Percentiles rank a stretch among this genome's conserved stretches.
phyloP scores from a whole-genome alignment of 306 rosid genomes.

The Cyclanthera cordifolia region DNA sequence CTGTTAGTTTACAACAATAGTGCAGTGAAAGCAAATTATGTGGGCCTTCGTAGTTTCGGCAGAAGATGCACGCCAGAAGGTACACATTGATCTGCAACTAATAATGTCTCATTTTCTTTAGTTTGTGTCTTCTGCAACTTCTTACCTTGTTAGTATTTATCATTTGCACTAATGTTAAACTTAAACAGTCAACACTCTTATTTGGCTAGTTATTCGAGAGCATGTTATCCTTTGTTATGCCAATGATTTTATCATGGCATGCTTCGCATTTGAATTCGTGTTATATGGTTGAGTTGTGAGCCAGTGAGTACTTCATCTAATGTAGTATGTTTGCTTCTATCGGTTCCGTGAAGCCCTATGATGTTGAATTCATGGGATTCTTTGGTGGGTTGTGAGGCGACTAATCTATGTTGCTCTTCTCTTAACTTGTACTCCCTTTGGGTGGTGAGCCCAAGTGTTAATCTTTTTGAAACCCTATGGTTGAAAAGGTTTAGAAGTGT shows the following conservation, averaged over 20 bases:
- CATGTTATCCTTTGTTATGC: not conserved
- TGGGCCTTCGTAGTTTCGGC: conserved; percentile 67
- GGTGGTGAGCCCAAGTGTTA: not conserved
- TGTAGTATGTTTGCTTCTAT: not conserved
- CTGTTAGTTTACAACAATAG: conserved; percentile 83
- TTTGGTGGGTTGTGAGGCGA: not conserved
- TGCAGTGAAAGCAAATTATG: conserved; percentile 80
- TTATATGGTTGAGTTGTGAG: not conserved
- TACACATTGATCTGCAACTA: conserved; percentile 19
- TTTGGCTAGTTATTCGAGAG: not conserved
- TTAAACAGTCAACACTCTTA: not conserved
- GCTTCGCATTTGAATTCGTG: not conserved
- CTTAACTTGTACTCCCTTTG: not conserved
- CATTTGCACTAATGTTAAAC: not conserved
- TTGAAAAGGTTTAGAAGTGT: not conserved
- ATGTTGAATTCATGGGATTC: not conserved
- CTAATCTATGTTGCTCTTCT: not conserved
- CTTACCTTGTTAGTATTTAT: not conserved
- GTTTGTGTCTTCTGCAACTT: not conserved
- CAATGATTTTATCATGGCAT: not conserved
- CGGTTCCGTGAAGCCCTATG: not conserved
- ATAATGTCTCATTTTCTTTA: not conserved
- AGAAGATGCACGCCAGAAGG: conserved; percentile 93
- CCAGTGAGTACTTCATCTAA: not conserved
- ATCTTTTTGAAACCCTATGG: not conserved